A percentile compares a stretch with the other conserved stretches of the same genome.
These are phyloP conservation scores for Blastocladiella emersonii DNA, from an alignment of 371 early-diverging fungal genomes.

Conservation along the genomic window DNA sequence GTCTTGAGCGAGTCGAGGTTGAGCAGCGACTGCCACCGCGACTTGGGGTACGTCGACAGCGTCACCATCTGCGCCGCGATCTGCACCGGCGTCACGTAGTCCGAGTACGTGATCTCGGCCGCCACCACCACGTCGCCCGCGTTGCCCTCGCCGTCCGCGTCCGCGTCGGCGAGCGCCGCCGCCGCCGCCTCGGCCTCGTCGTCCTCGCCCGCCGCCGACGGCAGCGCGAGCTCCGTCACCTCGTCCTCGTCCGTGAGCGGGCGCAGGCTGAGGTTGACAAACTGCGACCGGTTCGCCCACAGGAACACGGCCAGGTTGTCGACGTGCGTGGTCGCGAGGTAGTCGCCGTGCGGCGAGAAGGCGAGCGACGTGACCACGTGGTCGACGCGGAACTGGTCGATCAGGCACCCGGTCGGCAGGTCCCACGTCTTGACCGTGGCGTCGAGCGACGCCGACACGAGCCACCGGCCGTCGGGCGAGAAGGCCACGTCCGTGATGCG, in stretches of 20 bases:
- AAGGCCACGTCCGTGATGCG: slow-evolving; percentile 78
- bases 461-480: slow-evolving; percentile 84
- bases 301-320: slow-evolving; percentile 79
- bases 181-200: slow-evolving; percentile 20
- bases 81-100: slow-evolving; percentile 40
- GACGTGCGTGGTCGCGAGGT: slow-evolving; percentile 79
- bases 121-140: neutral
- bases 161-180: neutral
- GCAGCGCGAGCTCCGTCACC: slow-evolving; percentile 24
- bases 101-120: slow-evolving; percentile 1
- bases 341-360: slow-evolving; percentile 82
- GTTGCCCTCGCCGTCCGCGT: neutral
- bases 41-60: slow-evolving; percentile 58
- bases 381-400: slow-evolving; percentile 66
- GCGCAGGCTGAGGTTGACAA: slow-evolving; percentile 45
- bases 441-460: slow-evolving; percentile 71
- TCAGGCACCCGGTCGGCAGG: slow-evolving; percentile 73
- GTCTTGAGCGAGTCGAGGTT: slow-evolving; percentile 80
- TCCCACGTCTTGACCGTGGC: slow-evolving; percentile 88
- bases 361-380: slow-evolving; percentile 64
- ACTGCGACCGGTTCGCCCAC: slow-evolving; percentile 78
- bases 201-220: slow-evolving; percentile 31
- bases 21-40: slow-evolving; percentile 81
- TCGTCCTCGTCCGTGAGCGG: slow-evolving; percentile 45
- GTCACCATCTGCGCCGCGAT: slow-evolving; percentile 67